A percentile compares a stretch with the other conserved stretches of the same genome.
phyloP scores from a whole-genome alignment of 352 stramenopile species.

The Phytopythium mirpurense region DNA sequence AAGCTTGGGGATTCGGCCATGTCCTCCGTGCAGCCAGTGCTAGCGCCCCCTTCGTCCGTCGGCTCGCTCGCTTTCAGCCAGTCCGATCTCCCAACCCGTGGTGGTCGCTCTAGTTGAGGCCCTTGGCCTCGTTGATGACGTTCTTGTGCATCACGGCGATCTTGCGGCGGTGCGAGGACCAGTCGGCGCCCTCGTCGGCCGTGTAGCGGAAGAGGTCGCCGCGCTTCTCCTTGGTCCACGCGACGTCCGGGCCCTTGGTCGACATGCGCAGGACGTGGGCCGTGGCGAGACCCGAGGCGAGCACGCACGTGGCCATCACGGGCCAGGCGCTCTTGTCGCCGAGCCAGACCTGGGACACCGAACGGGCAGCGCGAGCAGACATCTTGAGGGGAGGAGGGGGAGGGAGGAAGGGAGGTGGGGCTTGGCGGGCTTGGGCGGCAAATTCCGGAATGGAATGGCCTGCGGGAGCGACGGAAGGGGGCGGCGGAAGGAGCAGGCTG shows the following conservation, averaged over 20 bases:
- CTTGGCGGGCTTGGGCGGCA: conserved; percentile 21
- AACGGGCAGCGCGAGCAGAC: conserved; percentile 43
- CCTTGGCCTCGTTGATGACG: conserved; percentile 76
- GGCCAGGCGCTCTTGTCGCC: conserved; percentile 76
- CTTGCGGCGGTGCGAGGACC: conserved; percentile 70
- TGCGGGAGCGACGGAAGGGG: not conserved
- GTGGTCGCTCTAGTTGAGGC: conserved; percentile 25
- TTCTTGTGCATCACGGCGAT: conserved; percentile 72
- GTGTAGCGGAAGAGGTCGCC: conserved; percentile 71
- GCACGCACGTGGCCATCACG: conserved; percentile 63
- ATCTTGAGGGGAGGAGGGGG: conserved; percentile 32
- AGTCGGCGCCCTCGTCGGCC: conserved; percentile 49
- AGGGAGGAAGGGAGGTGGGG: conserved; percentile 9
- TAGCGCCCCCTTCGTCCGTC: too few species aligned
- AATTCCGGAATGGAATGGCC: conserved; percentile 61
- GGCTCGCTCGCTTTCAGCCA: not conserved
- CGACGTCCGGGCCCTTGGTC: conserved; percentile 61
- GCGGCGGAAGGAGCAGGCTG: not conserved
- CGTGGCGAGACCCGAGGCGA: conserved; percentile 57
- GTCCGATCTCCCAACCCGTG: not conserved
- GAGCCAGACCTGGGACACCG: conserved; percentile 59
- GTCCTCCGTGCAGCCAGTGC: too few species aligned
- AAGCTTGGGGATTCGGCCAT: too few species aligned
- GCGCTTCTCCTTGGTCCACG: conserved; percentile 78
- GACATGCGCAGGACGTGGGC: conserved; percentile 73